Evolutionary conservation across 495 filamentous ascomycete species (phyloP).

Genomic region (Hypoxylon intermedium): DNA sequence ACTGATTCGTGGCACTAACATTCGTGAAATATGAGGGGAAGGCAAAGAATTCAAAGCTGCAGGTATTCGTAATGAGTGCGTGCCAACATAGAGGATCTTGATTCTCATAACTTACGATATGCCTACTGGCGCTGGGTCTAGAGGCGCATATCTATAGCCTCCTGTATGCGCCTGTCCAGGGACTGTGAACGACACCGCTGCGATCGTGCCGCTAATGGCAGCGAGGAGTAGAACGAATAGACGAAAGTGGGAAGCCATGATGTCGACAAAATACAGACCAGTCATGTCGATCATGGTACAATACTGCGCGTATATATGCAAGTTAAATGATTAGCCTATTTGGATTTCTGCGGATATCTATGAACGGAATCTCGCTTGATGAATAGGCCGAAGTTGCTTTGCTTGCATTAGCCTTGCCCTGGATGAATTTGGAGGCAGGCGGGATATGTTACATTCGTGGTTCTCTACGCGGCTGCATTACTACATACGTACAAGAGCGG

Average conservation of each 20-base stretch:
- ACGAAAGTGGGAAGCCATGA: conserved; percentile 18
- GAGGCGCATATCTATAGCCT: conserved; percentile 43
- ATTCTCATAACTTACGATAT: conserved; percentile 53
- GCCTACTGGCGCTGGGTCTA: conserved; percentile 59
- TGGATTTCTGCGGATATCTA: neutral
- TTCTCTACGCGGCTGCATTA: conserved; percentile 9
- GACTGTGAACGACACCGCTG: conserved; percentile 45
- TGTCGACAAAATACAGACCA: conserved; percentile 5
- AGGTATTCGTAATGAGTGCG: neutral
- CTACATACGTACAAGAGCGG: neutral
- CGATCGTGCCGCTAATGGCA: conserved; percentile 10
- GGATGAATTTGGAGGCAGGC: conserved; percentile 12
- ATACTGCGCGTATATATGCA: neutral
- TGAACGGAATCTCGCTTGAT: neutral
- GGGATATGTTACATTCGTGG: conserved; percentile 16
- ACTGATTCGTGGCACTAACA: conserved; percentile 60
- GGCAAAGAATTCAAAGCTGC: conserved; percentile 64
- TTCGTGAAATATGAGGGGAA: conserved; percentile 66
- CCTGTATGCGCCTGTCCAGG: conserved; percentile 42
- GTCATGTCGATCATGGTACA: conserved; percentile 1
- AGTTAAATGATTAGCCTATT: conserved; percentile 23
- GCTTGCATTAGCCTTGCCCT: conserved; percentile 5
- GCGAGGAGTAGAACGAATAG: conserved; percentile 19
- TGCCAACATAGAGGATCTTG: neutral
- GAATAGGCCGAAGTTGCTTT: conserved; percentile 1